Base-by-base conservation (phyloP, 2,329 filamentous ascomycete genomes). In the Phoma sp. region DNA sequence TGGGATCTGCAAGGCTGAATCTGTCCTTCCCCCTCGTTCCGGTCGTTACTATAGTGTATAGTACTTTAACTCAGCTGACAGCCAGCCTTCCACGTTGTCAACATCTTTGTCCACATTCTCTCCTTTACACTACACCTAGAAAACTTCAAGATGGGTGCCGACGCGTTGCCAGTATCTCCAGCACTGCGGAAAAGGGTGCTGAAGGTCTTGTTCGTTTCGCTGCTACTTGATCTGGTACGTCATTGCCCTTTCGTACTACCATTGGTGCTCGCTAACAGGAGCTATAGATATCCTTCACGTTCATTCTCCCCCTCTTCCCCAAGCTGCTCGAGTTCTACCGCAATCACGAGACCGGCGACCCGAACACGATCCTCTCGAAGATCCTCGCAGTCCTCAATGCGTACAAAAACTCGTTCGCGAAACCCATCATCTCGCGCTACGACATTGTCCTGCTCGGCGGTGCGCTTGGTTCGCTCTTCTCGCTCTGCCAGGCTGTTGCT, bases 311-410 rank as follows among this genome's bases (percentile, higher is more conserved):
- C 0, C 86, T 99, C 29, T 99, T 98, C 74, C 95, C 95, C 7
- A 93, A 92, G 53, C 88, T 99, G 37, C 89, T 98, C 76, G 90
- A 96, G 68, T 98, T 97, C 84, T 99, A 98, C 80, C 91, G 92
- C 77, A 88, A 91, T 72, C 86, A 87, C 76, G 93, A 97, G 77
- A 83, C 84, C 20, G 69, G 78, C n/a, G 66, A 76, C 47, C 68
- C 61, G 49, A 76, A 78, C 66, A 92, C 91, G 1, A 78, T 96
- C 26, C 87, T 99, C 20, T 88, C 92, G 59, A 85, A 84, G 57
- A 86, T 98, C 51, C 84, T 99, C 59, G 81, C 83, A 65, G 93
- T 90, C 64, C 84, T 99, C 46, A 97, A 99, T 73, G 83, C 90
- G 38, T 99, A 99, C 84, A 99, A 99, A 77, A 89, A 93, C 62